A percentile compares a stretch with the other conserved stretches of the same genome.
These are phyloP conservation scores for Schrenkiella parvula DNA, from an alignment of 345 rosid genomes.

Conservation along the genomic window DNA sequence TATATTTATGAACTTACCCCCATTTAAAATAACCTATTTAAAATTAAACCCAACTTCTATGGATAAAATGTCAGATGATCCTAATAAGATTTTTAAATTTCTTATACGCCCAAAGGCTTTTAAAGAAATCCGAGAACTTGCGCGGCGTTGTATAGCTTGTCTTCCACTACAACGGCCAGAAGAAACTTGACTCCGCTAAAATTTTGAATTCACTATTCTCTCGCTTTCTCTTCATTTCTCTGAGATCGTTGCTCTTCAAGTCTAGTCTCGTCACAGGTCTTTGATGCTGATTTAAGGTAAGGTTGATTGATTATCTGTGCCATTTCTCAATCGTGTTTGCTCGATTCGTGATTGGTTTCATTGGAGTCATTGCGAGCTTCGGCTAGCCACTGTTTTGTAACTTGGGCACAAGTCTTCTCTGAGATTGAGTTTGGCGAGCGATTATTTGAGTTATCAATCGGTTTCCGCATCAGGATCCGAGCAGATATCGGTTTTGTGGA, in stretches of 20 bases:
- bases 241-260: slow-evolving; percentile 12
- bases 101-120: neutral
- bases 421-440: neutral
- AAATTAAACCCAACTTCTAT: neutral
- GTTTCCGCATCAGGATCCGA: neutral
- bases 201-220: slow-evolving; percentile 13
- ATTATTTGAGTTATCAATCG: neutral
- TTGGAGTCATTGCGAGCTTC: neutral
- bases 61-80: neutral
- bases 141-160: neutral
- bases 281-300: slow-evolving; percentile 1
- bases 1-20: neutral
- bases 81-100: neutral
- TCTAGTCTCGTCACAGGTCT: neutral
- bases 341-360: slow-evolving; percentile 15
- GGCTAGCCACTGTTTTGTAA: neutral
- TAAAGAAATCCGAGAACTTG: neutral
- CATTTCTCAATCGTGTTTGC: neutral
- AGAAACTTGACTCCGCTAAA: neutral
- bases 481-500: neutral
- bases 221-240: slow-evolving; percentile 8
- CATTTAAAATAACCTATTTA: neutral
- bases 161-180: slow-evolving; percentile 5
- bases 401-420: neutral
- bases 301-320: neutral